Percentiles rank a stretch among this genome's conserved stretches.
Conservation (phyloP, 1,284 basidiomycete species). For the Fomitopsis betulina region DNA sequence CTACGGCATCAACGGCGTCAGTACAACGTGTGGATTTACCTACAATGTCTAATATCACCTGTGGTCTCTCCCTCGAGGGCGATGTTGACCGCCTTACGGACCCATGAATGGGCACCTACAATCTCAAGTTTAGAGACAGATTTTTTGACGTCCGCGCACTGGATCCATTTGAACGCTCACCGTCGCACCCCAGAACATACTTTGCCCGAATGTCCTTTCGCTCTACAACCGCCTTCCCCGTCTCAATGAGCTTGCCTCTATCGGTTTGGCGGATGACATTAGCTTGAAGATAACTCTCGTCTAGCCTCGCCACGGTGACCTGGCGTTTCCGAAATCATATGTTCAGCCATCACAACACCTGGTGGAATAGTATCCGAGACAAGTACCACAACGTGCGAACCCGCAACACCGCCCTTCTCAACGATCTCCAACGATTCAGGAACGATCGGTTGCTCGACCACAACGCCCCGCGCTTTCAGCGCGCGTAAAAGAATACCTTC, state of each 20-base stretch:
- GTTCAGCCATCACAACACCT: not conserved
- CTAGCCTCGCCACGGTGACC: not conserved
- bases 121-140: not conserved
- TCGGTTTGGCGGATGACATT: not conserved
- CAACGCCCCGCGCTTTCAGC: not conserved
- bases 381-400: conserved; percentile 1
- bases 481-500: conserved; percentile 7
- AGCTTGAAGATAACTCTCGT: not conserved
- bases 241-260: not conserved
- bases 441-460: conserved; percentile 7
- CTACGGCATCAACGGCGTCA: not conserved
- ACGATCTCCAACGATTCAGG: conserved; percentile 3
- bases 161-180: not conserved
- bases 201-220: conserved; percentile 10
- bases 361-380: not conserved
- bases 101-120: conserved; percentile 14
- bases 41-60: no score
- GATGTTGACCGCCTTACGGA: conserved; percentile 6
- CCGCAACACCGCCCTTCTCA: not conserved
- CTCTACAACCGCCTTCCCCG: not conserved
- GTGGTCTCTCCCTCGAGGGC: conserved; percentile 2
- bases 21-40: no score
- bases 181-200: conserved; percentile 14
- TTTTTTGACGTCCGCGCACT: no score
- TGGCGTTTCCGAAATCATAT: not conserved